Evolutionary conservation across 192 early-diverging fungal species (phyloP), one percentile per base, ranked within the genome.

Genomic region (Dissophora ornata): DNA sequence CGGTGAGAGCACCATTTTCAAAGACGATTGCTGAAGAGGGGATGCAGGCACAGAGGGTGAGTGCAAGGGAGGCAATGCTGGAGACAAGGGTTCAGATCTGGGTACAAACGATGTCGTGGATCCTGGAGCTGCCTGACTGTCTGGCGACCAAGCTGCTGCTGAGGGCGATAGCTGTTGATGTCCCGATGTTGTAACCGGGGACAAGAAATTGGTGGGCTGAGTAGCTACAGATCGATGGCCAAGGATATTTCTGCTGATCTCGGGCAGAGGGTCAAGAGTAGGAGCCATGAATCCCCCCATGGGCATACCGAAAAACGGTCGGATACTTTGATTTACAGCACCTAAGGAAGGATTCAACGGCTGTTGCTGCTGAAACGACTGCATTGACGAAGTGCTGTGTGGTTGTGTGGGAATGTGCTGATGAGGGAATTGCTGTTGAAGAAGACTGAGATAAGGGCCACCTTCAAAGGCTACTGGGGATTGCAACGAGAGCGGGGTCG

Each of bases 241-340:
- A 11, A 25, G 44, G 12, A 36, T 15, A 3, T n/a, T 57, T 16
- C 63, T 54, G 33, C 34, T 67, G 34, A 77, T 57, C 32, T 57
- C 51, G 4, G 73, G 73, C 28, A 77, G 19, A 9, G 30, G 19
- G n/a, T 66, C 64, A n/a, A 77, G 21, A 18, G 64, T 41, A 10
- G 73, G 73, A 0, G 63, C 45, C 64, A 77, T 67, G 53, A 77
- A 77, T 11, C 73, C 73, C 5, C 73, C 73, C 65, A 77, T 59
- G 0, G 73, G 73, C 64, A 77, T 62, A 9, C 73, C 73, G 22
- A 62, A 77, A 16, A 77, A 77, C 2, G 73, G 73, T 26, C 73
- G 41, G 15, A 62, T 34, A 29, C 34, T 28, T 3, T 57, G 52
- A 18, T 54, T 26, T 1, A 30, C 29, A 2, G 16, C 38, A 42